Base-by-base conservation (phyloP, 2,329 filamentous ascomycete genomes). In the Cladophialophora exuberans region DNA sequence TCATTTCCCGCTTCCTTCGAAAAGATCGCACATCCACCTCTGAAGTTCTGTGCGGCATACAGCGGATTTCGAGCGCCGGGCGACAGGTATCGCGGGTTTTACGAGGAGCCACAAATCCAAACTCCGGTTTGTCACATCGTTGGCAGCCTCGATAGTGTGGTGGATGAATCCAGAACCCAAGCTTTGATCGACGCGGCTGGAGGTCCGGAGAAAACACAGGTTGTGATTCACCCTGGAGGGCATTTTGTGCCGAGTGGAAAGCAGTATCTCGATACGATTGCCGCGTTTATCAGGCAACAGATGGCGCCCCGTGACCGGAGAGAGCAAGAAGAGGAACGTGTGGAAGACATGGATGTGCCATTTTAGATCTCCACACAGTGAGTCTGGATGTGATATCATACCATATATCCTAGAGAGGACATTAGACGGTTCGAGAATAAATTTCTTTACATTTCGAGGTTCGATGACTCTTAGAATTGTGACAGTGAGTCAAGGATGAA, bases 161-260 rank as follows among this genome's bases (percentile, higher is more conserved):
- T 97, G 0, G 89, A 91, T 26, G 92, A 97, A 76, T 72, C 73
- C 49, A 77, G 89, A 66, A 89, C 84, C 69, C 76, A 82, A 65
- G 81, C 77, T 18, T 72, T 97, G 54, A 79, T 88, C 2, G 84
- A 90, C 20, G 78, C 80, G 42, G 90, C 85, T 69, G 79, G 70
- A 60, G 78, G 78, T 41, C 77, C 67, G 77, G 83, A 61, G 67
- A 64, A 81, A 62, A 72, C 68, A 39, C 76, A 79, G 63, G 78
- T 83, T 48, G 77, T 87, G 48, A 83, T 87, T 64, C 90, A 96
- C 72, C 92, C 93, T 1, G 93, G 93, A 6, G 92, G 92, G 0
- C 93, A 97, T 70, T 91, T 96, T 67, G 82, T 97, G 66, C 93
- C 93, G 0, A 85, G 90, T 56, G 84, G 86, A 63, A 90, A 88